Conservation (phyloP, 257 asterid genomes). For the Pogostemon cablin region DNA sequence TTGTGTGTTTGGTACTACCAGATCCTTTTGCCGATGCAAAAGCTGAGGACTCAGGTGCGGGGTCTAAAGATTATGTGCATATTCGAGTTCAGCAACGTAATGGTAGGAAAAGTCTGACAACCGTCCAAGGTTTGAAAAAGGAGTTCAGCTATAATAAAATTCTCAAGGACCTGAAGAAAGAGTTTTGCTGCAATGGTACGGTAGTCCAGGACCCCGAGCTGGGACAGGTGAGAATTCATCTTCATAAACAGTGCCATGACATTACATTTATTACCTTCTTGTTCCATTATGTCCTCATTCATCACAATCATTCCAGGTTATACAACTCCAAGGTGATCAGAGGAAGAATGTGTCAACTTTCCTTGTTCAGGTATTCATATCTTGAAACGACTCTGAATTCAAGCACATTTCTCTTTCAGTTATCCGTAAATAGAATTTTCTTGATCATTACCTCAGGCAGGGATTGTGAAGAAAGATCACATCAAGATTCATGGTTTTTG, state of each 20-base stretch:
- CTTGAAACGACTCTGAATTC: background rate
- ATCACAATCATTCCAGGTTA: constrained; percentile 36
- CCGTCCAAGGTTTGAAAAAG: constrained; percentile 82
- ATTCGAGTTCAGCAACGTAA: constrained; percentile 83
- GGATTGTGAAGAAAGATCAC: constrained; percentile 78
- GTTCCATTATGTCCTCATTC: background rate
- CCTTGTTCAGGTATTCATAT: constrained; percentile 49
- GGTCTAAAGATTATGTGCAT: constrained; percentile 78
- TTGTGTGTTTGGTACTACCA: constrained; percentile 23
- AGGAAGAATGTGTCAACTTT: constrained; percentile 62
- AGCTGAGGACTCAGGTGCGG: constrained; percentile 81
- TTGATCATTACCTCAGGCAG: constrained; percentile 48
- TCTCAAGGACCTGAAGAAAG: constrained; percentile 84
- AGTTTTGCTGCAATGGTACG: constrained; percentile 90
- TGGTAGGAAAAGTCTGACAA: constrained; percentile 85
- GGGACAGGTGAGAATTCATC: constrained; percentile 56
- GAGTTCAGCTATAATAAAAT: constrained; percentile 81
- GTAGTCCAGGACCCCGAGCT: constrained; percentile 85
- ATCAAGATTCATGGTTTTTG: constrained; percentile 85
- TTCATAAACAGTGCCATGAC: background rate
- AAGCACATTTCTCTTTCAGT: background rate
- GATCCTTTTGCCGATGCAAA: constrained; percentile 90
- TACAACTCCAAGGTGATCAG: constrained; percentile 68
- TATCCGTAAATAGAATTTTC: background rate
- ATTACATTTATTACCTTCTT: background rate